Evolutionary conservation across 192 early-diverging fungal species (phyloP), one percentile per base, ranked within the genome.

Genomic region (Backusella parvicylindrica): DNA sequence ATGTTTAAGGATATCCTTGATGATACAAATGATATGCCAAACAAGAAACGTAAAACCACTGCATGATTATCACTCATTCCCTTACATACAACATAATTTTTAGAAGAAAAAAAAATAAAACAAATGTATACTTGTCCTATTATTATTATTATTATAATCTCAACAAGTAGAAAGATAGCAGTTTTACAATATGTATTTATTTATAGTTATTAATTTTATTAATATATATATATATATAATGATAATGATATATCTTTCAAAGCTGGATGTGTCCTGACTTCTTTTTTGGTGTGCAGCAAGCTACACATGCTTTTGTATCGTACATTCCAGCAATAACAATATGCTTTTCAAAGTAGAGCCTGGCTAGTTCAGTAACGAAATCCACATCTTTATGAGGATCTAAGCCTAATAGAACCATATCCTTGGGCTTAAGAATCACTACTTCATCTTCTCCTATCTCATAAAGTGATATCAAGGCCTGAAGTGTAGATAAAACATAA

Each of bases 1-100:
- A 91, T 96, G 92, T 95, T 96, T 74, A 89, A 88, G 76, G 94
- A 94, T 72, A 88, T 95, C 77, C 73, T 93, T 21, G 91, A 79
- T 12, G 87, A 89, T 35, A 16, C 30, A 56, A 21, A 32, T 38
- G 68, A 70, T 3, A 70, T 41, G 9, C 15, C 68, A 28, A 13
- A 47, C 70, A 82, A 23, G 68, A 38, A 70, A 23, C 47, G 36
- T 71, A 63, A 41, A 26, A 30, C 40, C 26, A 23, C 26, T 28
- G 23, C 53, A 60, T 60, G 26, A 60, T 50, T 21, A 21, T 6
- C 18, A 50, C 23, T 56, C 50, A 56, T 56, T 56, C 50, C 50
- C 50, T 26, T 56, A 56, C 50, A 56, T 56, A 60, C 23, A 60
- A n/a, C 5, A 41, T 41, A 41, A 41, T 47, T 47, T 47, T 47